phyloP scores from a whole-genome alignment of 2,329 filamentous ascomycete genomes.

The Onygenales sp. region DNA sequence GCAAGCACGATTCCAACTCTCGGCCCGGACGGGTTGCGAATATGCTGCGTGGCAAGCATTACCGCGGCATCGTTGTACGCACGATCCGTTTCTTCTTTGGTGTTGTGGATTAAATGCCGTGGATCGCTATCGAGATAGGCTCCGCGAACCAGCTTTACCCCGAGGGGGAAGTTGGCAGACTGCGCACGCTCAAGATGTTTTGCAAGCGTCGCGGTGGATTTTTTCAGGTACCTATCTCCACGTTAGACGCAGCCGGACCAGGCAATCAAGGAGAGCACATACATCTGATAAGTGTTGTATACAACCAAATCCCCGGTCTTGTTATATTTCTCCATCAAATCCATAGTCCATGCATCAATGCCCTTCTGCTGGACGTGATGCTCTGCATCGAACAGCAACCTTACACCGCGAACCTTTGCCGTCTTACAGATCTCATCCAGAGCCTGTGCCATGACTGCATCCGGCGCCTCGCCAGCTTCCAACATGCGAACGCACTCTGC shows the following conservation, averaged over 20 bases:
- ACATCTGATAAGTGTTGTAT: slow-evolving; percentile 45
- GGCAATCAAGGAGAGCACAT: neutral
- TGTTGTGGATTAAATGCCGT: slow-evolving; percentile 36
- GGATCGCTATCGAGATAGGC: slow-evolving; percentile 44
- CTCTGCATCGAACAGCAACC: slow-evolving; percentile 46
- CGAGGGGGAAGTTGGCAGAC: slow-evolving; percentile 40
- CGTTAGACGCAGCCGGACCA: neutral
- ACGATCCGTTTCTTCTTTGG: slow-evolving; percentile 38
- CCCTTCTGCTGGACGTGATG: slow-evolving; percentile 42
- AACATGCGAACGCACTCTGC: slow-evolving; percentile 10
- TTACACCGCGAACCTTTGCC: slow-evolving; percentile 17
- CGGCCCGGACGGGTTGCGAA: slow-evolving; percentile 29
- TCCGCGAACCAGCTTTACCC: slow-evolving; percentile 45
- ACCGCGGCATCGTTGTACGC: slow-evolving; percentile 50
- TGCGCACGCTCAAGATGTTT: slow-evolving; percentile 37
- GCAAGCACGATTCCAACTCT: slow-evolving; percentile 47
- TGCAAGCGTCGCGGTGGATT: slow-evolving; percentile 35
- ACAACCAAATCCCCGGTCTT: slow-evolving; percentile 40
- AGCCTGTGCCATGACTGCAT: slow-evolving; percentile 10
- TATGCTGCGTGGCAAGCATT: slow-evolving; percentile 42
- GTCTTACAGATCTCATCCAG: slow-evolving; percentile 14
- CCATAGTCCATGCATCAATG: slow-evolving; percentile 45
- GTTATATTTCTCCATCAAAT: slow-evolving; percentile 46
- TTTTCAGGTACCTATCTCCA: slow-evolving; percentile 33
- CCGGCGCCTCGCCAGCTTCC: slow-evolving; percentile 9